Percentiles rank a stretch among this genome's conserved stretches.
Conservation (phyloP, 2,329 filamentous ascomycete genomes). For the Cyphellophora attinorum region DNA sequence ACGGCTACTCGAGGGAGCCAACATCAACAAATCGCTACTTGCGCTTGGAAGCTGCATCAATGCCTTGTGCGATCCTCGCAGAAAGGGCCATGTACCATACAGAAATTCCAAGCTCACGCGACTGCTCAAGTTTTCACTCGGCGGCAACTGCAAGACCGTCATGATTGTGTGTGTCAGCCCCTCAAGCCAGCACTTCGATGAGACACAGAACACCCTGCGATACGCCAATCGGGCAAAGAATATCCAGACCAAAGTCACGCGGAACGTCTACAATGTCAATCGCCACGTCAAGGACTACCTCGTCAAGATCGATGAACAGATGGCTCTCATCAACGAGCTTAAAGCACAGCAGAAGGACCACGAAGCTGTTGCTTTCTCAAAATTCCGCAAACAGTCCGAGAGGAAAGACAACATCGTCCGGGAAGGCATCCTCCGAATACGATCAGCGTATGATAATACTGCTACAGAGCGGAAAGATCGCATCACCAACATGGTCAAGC, state of each 20-base stretch:
- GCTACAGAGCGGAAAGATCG: constrained; percentile 69
- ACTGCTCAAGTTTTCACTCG: constrained; percentile 90
- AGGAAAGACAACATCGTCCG: constrained; percentile 67
- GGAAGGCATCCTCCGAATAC: constrained; percentile 72
- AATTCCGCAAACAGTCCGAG: constrained; percentile 83
- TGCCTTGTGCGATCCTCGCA: constrained; percentile 84
- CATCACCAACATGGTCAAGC: constrained; percentile 66
- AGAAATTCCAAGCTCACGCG: constrained; percentile 95
- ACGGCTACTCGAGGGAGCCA: constrained; percentile 82
- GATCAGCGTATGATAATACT: constrained; percentile 75
- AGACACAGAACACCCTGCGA: constrained; percentile 93
- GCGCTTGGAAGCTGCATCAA: constrained; percentile 97
- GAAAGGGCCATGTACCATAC: constrained; percentile 90
- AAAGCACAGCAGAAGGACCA: constrained; percentile 86
- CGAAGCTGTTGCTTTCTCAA: constrained; percentile 70
- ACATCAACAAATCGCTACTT: constrained; percentile 97
- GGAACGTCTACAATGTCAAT: constrained; percentile 98
- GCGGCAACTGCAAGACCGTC: constrained; percentile 96
- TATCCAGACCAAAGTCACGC: constrained; percentile 98
- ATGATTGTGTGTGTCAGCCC: constrained; percentile 99
- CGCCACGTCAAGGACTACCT: constrained; percentile 98
- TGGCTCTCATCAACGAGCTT: constrained; percentile 91
- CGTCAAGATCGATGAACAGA: constrained; percentile 98
- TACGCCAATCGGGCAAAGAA: constrained; percentile 98
- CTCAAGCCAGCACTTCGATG: constrained; percentile 92